phyloP scores from a whole-genome alignment of 768 basidiomycete species.

The Russula foetens region DNA sequence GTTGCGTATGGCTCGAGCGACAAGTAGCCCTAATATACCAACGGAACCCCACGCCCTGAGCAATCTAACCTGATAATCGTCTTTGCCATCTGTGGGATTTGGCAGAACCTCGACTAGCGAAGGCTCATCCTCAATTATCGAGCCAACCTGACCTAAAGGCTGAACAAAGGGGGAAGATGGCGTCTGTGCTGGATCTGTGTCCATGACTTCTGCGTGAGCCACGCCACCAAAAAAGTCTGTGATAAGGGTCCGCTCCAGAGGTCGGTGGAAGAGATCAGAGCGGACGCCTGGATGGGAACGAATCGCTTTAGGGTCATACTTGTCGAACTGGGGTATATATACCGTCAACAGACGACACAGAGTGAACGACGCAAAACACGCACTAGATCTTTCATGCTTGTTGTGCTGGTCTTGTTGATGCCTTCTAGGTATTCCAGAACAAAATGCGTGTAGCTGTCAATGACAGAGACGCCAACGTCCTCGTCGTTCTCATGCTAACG shows the following conservation, averaged over 20 bases:
- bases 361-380: constrained; percentile 25
- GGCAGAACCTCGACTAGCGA: neutral
- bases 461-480: constrained; percentile 93
- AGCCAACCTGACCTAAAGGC: neutral
- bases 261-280: constrained; percentile 66
- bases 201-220: constrained; percentile 62
- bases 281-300: constrained; percentile 87
- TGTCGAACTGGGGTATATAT: constrained; percentile 54
- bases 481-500: constrained; percentile 83
- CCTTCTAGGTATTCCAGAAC: constrained; percentile 86
- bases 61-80: neutral
- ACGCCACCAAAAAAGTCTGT: constrained; percentile 77
- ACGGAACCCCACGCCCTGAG: constrained; percentile 18
- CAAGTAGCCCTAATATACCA: constrained; percentile 9
- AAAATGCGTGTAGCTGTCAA: constrained; percentile 91
- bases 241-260: constrained; percentile 49
- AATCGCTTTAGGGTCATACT: constrained; percentile 66
- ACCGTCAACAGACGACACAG: neutral
- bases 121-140: neutral
- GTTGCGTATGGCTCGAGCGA: constrained; percentile 2
- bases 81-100: neutral
- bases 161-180: neutral
- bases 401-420: constrained; percentile 82
- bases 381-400: constrained; percentile 77
- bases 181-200: neutral